Conservation (phyloP, 208 protist species). For the Crithidia sp. region DNA sequence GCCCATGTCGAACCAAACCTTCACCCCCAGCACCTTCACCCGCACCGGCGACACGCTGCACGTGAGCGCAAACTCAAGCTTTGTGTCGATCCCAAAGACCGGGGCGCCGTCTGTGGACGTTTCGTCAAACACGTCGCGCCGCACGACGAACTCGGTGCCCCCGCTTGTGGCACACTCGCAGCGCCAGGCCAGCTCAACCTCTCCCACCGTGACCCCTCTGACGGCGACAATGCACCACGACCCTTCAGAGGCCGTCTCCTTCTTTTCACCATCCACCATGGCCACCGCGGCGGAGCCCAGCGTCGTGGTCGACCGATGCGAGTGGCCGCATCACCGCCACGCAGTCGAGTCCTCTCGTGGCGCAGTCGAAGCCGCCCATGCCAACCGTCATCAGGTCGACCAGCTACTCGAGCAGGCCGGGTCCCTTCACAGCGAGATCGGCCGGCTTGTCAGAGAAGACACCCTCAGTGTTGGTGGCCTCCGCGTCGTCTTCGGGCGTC, state of each 20-base stretch:
- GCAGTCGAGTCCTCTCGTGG: not conserved
- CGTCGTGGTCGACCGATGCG: not conserved
- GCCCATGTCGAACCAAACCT: constrained; percentile 9
- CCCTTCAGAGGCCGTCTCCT: constrained; percentile 5
- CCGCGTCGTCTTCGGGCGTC: constrained; percentile 1
- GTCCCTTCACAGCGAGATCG: not conserved
- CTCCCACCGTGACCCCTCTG: not conserved
- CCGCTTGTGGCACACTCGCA: constrained; percentile 1
- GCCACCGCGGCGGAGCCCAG: not conserved
- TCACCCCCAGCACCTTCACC: constrained; percentile 7
- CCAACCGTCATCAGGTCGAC: constrained; percentile 12
- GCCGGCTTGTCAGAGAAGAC: not conserved
- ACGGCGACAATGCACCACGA: constrained; percentile 5
- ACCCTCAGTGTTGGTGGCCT: constrained; percentile 16
- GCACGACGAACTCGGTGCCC: constrained; percentile 1
- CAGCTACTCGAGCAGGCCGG: not conserved
- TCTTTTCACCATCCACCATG: not conserved
- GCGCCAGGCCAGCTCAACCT: constrained; percentile 6
- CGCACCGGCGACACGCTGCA: constrained; percentile 13
- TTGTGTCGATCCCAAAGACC: constrained; percentile 30
- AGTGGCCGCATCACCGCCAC: not conserved
- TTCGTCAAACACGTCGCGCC: constrained; percentile 1
- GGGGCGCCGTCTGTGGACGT: constrained; percentile 8
- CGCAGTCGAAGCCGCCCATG: constrained; percentile 4
- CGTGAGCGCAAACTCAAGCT: constrained; percentile 34